Evolutionary conservation across 768 basidiomycete genomes (phyloP), one percentile per base, ranked within the genome.

Genomic region (Suillus subalutaceus): DNA sequence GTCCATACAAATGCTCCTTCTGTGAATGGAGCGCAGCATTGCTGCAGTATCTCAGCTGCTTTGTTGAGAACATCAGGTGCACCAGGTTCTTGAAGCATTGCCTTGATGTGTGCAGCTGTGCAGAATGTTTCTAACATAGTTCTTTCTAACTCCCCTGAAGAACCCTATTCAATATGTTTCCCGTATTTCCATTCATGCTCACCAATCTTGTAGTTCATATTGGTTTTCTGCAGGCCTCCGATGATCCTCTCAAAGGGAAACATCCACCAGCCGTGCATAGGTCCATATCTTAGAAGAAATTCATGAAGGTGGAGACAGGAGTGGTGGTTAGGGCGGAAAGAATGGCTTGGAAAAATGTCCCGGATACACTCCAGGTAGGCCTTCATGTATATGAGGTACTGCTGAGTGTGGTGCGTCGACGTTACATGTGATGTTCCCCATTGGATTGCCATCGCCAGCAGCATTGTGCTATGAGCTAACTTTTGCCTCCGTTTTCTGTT

Each of bases 231-330:
- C 32, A 78, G 40, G 7, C 58, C 53, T 0, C 78, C 72, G 20
- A 74, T 78, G 6, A 73, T 61, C 3, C 72, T 18, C 63, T 79
- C 72, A 50, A 78, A 77, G 3, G 75, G 73, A 62, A 78, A 80
- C 55, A 74, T 72, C 73, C 80, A 77, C 78, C 78, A 80, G 0
- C 70, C 70, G 65, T 76, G 72, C 38, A 73, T 67, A 5, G 79
- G 80, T 0, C 81, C 79, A 64, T 74, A 80, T 8, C 64, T 35
- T 0, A 15, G 15, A 2, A 79, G 58, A 58, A 74, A 77, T 2
- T 72, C 66, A 3, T 66, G 35, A 0, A 79, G 57, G 53, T 82
- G 80, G 9, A 80, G 62, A 2, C 74, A 67, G 30, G 72, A 55
- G 62, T 82, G 79, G 62, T 80, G 77, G 43, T 79, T 78, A 1